Base-by-base conservation (phyloP, 345 rosid species). In the Lagerstroemia speciosa region DNA sequence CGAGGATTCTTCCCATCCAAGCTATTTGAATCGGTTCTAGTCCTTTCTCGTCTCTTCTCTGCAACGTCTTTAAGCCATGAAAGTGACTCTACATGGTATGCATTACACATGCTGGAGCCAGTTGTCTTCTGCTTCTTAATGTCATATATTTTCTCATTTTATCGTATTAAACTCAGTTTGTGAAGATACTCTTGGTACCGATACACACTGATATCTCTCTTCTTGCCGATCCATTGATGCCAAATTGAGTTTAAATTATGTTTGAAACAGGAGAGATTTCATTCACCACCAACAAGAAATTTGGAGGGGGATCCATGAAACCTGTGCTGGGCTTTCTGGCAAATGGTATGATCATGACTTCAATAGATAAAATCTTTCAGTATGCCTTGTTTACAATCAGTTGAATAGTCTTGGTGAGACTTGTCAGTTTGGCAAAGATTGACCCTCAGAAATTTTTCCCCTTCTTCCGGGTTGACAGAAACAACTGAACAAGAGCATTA, bases 1-100 rank as follows among this genome's bases (percentile, higher is more conserved):
- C 30, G 77, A 64, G 67, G 73, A 48, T 73, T 62, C 74, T 29
- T 71, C 76, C 19, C 14, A 67, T 40, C 72, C 79, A 41, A 69
- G 27, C 45, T 70, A 37, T 36, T 67, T 62, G 74, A 30, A 17
- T 11, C 46, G 37, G 29, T 40, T 26, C 45, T 37, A 68, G 26
- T 55, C 58, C 2, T 1, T 14, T 16, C 58, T 24, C 27, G 14
- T 58, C 53, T 69, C 40, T 60, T 19, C 14, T 30, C 40, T 11
- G 65, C 31, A 17, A n/a, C 33, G 16, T 29, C 40, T n/a, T 16
- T 62, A 29, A 5, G 36, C 22, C 33, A 6, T 62, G 55, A 22
- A 48, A 38, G 43, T 38, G 43, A 38, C 7, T 14, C 43, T 38
- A 38, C 43, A 38, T 38, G 43, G 43, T 5, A 38, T 38, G 24